Evolutionary conservation across 1,139 yeast species (phyloP), one percentile per base, ranked within the genome.

Genomic region (Geotrichum reessii): DNA sequence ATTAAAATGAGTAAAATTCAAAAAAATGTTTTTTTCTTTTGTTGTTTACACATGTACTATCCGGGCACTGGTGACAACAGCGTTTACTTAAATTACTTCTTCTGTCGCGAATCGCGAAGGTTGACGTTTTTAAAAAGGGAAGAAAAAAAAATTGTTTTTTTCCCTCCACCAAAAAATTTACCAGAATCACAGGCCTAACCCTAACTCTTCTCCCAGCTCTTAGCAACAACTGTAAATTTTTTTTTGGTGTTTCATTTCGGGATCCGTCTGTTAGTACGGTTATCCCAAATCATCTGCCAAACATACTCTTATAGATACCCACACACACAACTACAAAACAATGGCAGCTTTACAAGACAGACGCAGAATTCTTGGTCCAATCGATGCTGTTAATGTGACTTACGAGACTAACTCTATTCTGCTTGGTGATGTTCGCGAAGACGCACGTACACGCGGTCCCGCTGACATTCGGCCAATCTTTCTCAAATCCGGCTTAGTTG

Each of bases 401-500:
- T 54, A 58, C 37, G 61, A 55, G 28, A 51, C 44, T 53, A 12
- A 52, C 46, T 37, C 40, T 56, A 60, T 31, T 27, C 53, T 27
- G 8, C 53, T 19, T 31, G 46, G 52, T 19, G 7, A 46, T 25
- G 19, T 40, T 27, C 42, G 49, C 53, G 61, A 59, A 33, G 27
- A 27, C 24, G 17, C 58, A 9, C 19, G 56, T 14, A 17, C 49
- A 14, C 50, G 57, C 5, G n/a, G 22, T 2, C 48, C 44, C 9
- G 40, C 46, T 8, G 61, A 57, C 7, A 57, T 61, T 31, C 55
- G 66, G 21, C 69, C 67, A 1, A 64, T 68, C 4, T 68, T 65
- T 47, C 70, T 86, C 52, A 80, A 85, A 65, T 81, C 85, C 4
- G 88, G 89, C 1, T 74, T 81, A 22, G 82, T 87, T 22, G 80